Evolutionary conservation across 1,284 basidiomycete genomes (phyloP).

Genomic region (Ustilago bromivora): DNA sequence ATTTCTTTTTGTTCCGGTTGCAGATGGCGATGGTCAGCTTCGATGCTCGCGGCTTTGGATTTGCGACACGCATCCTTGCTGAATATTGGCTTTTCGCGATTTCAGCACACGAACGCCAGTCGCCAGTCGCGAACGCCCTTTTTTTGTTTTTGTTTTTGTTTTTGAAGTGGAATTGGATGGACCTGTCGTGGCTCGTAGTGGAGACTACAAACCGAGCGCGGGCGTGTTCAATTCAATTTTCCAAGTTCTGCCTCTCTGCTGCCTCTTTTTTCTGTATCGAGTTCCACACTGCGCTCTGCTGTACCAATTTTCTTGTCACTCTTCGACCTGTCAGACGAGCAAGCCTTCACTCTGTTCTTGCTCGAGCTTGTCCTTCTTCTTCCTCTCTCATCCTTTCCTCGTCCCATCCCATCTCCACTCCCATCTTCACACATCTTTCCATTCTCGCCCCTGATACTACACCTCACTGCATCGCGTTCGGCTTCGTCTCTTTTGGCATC

Average conservation of each 20-base stretch:
- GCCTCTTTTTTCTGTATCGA: slow-evolving; percentile 5
- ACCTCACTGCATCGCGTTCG: slow-evolving; percentile 10
- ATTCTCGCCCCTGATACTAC: background rate
- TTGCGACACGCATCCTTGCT: slow-evolving; percentile 26
- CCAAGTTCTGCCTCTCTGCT: slow-evolving; percentile 28
- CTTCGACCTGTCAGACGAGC: slow-evolving; percentile 24
- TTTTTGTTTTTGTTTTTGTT: slow-evolving; percentile 12
- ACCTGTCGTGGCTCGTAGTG: slow-evolving; percentile 35
- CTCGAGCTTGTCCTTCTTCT: background rate
- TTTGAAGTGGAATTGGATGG: background rate
- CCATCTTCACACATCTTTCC: slow-evolving; percentile 6
- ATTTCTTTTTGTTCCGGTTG: slow-evolving; percentile 10
- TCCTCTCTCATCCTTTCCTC: background rate
- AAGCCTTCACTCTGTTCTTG: background rate
- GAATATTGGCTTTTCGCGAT: background rate
- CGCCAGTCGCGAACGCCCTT: slow-evolving; percentile 34
- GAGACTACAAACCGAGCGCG: slow-evolving; percentile 10
- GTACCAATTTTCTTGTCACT: slow-evolving; percentile 1
- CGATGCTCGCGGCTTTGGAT: slow-evolving; percentile 42
- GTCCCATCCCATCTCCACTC: slow-evolving; percentile 2
- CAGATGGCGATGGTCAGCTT: slow-evolving; percentile 25
- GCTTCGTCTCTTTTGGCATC: slow-evolving; percentile 8
- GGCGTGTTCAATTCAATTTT: slow-evolving; percentile 30
- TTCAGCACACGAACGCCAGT: slow-evolving; percentile 39
- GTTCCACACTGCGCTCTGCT: slow-evolving; percentile 1